phyloP scores from a whole-genome alignment of 2,329 filamentous ascomycete species.

The Neopestalotiopsis clavispora region DNA sequence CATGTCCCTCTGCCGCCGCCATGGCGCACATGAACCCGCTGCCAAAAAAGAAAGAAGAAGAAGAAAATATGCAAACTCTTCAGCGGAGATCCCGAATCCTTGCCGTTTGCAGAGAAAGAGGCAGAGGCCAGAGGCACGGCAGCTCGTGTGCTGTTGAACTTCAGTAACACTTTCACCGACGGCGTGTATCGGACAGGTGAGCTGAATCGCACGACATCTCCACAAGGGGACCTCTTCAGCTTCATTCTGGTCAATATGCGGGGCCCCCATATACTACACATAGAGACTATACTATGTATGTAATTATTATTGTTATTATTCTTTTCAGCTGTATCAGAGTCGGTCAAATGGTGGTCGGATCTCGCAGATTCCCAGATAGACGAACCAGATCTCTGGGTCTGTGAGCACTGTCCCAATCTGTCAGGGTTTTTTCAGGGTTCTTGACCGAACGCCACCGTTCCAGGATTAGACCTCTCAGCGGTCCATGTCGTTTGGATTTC shows the following conservation, averaged over 20 bases:
- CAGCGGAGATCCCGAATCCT: not conserved
- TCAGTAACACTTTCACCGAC: not conserved
- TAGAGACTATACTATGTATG: too few relatives aligned
- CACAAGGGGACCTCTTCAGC: not conserved
- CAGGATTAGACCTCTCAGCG: slow-evolving; percentile 1
- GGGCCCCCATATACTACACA: not conserved
- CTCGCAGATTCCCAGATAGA: not conserved
- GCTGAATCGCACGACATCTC: slow-evolving; percentile 2
- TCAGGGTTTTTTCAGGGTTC: slow-evolving; percentile 1
- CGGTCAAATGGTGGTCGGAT: not conserved
- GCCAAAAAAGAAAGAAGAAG: not conserved
- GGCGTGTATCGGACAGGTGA: not conserved
- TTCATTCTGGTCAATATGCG: not conserved
- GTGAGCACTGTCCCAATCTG: not conserved
- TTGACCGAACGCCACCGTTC: not conserved
- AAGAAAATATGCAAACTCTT: not conserved
- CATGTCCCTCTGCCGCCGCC: not conserved
- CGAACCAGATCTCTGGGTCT: slow-evolving; percentile 12
- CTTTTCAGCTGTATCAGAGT: slow-evolving; percentile 2
- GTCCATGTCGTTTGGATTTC: not conserved
- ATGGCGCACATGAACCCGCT: not conserved
- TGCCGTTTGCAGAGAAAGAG: not conserved
- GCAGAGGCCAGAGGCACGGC: not conserved
- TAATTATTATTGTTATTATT: too few relatives aligned
- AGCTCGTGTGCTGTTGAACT: not conserved